phyloP scores from a whole-genome alignment of 139 green algal genomes.

The Klebsormidium nitens region DNA sequence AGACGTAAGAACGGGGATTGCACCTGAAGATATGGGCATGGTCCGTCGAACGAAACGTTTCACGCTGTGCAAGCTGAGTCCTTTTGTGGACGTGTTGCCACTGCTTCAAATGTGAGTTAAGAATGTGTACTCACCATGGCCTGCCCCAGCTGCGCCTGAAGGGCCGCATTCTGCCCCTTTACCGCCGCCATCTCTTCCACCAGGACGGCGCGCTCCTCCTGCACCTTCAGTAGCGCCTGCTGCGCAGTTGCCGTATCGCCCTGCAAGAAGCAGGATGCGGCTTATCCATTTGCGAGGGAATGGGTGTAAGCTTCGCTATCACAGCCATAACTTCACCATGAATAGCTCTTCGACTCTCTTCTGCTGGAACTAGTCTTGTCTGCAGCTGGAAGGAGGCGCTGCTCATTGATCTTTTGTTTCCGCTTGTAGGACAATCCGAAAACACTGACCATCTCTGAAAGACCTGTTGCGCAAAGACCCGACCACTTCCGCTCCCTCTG shows the following conservation, averaged over 20 bases:
- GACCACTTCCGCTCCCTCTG: no score
- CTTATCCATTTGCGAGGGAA: not conserved
- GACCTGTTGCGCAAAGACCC: no score
- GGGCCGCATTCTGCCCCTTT: not conserved
- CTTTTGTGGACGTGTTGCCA: no score
- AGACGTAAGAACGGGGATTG: no score
- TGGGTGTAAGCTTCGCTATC: not conserved
- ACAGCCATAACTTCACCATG: not conserved
- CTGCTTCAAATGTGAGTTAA: no score
- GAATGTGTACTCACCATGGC: conserved; percentile 2
- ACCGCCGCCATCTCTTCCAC: conserved; percentile 22
- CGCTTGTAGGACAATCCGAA: no score
- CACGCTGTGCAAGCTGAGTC: no score
- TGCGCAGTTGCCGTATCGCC: not conserved
- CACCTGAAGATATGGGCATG: no score
- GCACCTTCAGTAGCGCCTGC: conserved; percentile 5
- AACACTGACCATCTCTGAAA: no score
- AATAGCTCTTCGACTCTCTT: not conserved
- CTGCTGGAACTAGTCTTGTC: not conserved
- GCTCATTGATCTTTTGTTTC: no score
- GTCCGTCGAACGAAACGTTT: no score
- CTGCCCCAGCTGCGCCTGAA: conserved; percentile 15
- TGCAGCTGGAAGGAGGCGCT: no score
- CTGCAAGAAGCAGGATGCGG: not conserved
- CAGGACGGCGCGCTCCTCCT: conserved; percentile 10